phyloP scores from a whole-genome alignment of 257 asterid genomes.

The Solanum raphanifolium region DNA sequence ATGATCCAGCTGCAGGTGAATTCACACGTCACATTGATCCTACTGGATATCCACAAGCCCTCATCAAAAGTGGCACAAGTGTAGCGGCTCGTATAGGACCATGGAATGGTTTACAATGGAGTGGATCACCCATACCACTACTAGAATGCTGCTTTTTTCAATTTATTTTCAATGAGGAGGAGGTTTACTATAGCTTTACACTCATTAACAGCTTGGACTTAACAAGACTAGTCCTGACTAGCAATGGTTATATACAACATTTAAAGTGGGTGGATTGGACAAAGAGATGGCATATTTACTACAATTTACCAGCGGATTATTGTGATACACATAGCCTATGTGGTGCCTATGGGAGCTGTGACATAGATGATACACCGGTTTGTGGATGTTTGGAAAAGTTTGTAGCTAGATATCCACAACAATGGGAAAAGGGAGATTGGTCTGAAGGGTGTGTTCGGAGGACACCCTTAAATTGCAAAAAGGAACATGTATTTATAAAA shows the following conservation, averaged over 20 bases:
- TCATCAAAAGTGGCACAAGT: not conserved
- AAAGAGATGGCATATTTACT: not conserved
- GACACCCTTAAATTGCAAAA: too few relatives aligned
- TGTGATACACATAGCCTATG: not conserved
- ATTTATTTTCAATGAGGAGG: not conserved
- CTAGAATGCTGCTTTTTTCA: not conserved
- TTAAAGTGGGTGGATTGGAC: not conserved
- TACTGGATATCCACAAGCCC: too few relatives aligned
- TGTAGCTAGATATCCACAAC: constrained; percentile 5
- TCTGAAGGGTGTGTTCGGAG: not conserved
- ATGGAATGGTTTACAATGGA: not conserved
- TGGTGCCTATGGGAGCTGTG: not conserved
- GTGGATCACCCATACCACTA: not conserved
- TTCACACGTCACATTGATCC: too few relatives aligned
- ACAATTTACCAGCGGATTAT: not conserved
- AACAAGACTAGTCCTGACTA: not conserved
- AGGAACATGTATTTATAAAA: too few relatives aligned
- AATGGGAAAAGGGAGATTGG: constrained; percentile 12
- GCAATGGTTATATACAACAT: not conserved
- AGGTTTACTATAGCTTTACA: not conserved
- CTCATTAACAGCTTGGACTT: not conserved
- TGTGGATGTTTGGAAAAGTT: constrained; percentile 14
- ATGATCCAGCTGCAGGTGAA: too few relatives aligned
- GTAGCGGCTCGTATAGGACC: not conserved
- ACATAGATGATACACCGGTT: not conserved